These are phyloP conservation scores for Microcyclospora tardicrescens DNA, from an alignment of 2,329 filamentous ascomycete genomes.

Conservation along the genomic window DNA sequence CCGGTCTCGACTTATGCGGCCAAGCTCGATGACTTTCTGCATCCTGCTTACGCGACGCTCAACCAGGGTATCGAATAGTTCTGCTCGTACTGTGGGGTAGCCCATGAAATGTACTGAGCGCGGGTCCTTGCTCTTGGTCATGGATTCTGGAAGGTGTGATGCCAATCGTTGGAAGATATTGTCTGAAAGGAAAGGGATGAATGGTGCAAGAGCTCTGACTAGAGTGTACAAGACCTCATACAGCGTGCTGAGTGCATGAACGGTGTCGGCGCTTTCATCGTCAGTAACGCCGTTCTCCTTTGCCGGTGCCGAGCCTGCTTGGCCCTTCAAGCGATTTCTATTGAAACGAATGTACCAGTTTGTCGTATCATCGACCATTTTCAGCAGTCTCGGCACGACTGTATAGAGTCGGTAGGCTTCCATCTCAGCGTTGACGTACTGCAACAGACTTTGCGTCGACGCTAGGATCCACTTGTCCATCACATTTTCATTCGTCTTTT, in stretches of 20 bases:
- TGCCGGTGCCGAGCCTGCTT: conserved; percentile 9
- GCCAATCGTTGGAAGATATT: conserved; percentile 80
- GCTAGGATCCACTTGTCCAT: conserved; percentile 96
- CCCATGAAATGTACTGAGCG: conserved; percentile 85
- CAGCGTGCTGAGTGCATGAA: conserved; percentile 82
- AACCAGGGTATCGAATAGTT: conserved; percentile 74
- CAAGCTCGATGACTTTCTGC: conserved; percentile 91
- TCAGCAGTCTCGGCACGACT: conserved; percentile 64
- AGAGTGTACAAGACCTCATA: conserved; percentile 89
- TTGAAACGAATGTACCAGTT: conserved; percentile 99
- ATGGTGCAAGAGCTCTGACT: conserved; percentile 76
- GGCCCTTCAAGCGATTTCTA: conserved; percentile 73
- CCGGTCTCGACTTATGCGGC: conserved; percentile 72
- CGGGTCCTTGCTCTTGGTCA: conserved; percentile 53
- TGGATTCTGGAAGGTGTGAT: conserved; percentile 62
- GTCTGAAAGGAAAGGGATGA: conserved; percentile 90
- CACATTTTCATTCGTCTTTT: conserved; percentile 70
- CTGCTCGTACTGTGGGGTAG: conserved; percentile 78
- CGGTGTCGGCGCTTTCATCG: conserved; percentile 75
- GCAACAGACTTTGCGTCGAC: conserved; percentile 76
- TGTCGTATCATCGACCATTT: conserved; percentile 82
- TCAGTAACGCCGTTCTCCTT: conserved; percentile 8
- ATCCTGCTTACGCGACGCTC: conserved; percentile 80
- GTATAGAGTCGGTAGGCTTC: conserved; percentile 60
- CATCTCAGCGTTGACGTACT: conserved; percentile 93